Percentiles rank a stretch among this genome's conserved stretches.
phyloP scores from a whole-genome alignment of 805 yeast genomes.

The Ogataea nakhonphanomensis region DNA sequence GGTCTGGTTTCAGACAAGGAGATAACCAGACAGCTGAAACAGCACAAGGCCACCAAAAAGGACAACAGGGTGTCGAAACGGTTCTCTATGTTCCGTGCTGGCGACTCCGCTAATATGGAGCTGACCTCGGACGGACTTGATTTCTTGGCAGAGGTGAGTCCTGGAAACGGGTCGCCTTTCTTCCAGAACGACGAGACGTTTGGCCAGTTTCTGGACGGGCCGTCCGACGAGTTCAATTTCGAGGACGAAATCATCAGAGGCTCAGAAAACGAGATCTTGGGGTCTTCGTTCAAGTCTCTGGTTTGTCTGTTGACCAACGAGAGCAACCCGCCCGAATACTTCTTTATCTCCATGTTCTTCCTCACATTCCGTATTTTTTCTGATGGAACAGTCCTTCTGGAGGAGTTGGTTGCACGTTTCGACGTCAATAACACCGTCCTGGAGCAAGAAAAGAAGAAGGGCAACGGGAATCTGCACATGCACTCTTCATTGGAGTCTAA shows the following conservation, averaged over 20 bases:
- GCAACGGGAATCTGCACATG: conserved; percentile 24
- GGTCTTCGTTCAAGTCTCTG: conserved; percentile 69
- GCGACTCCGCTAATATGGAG: conserved; percentile 46
- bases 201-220: conserved; percentile 15
- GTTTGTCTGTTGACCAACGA: conserved; percentile 68
- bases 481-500: conserved; percentile 41
- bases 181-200: conserved; percentile 25
- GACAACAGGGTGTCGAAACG: conserved; percentile 36
- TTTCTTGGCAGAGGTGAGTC: conserved; percentile 32
- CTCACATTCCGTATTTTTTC: conserved; percentile 73
- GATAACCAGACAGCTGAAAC: conserved; percentile 28
- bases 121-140: conserved; percentile 48
- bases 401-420: conserved; percentile 63
- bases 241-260: conserved; percentile 50
- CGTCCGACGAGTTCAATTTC: conserved; percentile 14
- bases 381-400: conserved; percentile 61
- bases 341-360: conserved; percentile 71
- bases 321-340: conserved; percentile 56
- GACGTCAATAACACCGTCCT: conserved; percentile 43
- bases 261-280: conserved; percentile 50
- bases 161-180: conserved; percentile 28
- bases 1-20: conserved; percentile 49
- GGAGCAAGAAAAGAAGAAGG: conserved; percentile 26
- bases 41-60: conserved; percentile 13
- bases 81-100: conserved; percentile 49